These are phyloP conservation scores for Pseudocercospora vitis DNA, from an alignment of 2,329 filamentous ascomycete species.

Conservation along the genomic window DNA sequence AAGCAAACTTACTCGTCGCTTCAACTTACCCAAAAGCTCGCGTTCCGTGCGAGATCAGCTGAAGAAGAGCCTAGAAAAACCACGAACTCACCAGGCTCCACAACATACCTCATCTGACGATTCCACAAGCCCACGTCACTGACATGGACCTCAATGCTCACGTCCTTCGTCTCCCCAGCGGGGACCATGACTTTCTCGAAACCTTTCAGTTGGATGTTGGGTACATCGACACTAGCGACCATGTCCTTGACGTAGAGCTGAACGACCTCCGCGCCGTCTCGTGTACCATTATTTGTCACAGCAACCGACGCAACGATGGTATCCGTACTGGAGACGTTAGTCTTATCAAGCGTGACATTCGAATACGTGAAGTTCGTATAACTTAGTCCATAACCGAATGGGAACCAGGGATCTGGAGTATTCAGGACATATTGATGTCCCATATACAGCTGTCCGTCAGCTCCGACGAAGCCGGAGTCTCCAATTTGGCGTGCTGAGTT, in stretches of 20 bases:
- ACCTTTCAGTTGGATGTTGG: slow-evolving; percentile 47
- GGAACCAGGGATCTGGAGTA: slow-evolving; percentile 41
- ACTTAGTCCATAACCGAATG: slow-evolving; percentile 47
- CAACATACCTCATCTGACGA: slow-evolving; percentile 66
- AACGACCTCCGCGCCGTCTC: slow-evolving; percentile 54
- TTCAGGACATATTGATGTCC: slow-evolving; percentile 43
- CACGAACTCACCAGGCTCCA: slow-evolving; percentile 68
- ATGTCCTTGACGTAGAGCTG: slow-evolving; percentile 55
- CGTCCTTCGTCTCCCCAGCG: slow-evolving; percentile 24
- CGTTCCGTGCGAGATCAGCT: slow-evolving; percentile 56
- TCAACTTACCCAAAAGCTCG: slow-evolving; percentile 54
- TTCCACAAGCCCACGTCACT: slow-evolving; percentile 58
- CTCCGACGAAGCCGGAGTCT: slow-evolving; percentile 53
- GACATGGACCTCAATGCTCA: slow-evolving; percentile 47
- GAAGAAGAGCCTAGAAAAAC: slow-evolving; percentile 62
- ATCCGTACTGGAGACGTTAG: slow-evolving; percentile 12
- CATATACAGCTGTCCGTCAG: slow-evolving; percentile 47
- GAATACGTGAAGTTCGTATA: slow-evolving; percentile 48
- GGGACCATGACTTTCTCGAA: slow-evolving; percentile 42
- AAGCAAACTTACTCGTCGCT: too few relatives aligned
- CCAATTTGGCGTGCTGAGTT: slow-evolving; percentile 60
- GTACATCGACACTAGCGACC: slow-evolving; percentile 46
- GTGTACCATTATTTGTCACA: slow-evolving; percentile 63
- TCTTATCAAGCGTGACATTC: slow-evolving; percentile 18
- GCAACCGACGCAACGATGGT: slow-evolving; percentile 63